phyloP scores from a whole-genome alignment of 208 protist species.

The Acanthamoeba divionensis region DNA sequence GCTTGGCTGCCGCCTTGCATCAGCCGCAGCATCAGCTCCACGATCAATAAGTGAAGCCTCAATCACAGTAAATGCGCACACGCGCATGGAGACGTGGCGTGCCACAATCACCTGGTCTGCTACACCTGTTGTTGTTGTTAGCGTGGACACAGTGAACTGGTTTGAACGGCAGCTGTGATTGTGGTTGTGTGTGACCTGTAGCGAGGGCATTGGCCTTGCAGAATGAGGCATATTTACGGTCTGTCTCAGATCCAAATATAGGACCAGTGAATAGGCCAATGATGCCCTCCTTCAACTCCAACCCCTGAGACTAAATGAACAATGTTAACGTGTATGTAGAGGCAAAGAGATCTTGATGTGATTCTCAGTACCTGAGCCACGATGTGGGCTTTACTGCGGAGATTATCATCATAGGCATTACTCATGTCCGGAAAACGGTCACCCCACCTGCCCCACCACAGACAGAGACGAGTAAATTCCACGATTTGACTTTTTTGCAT shows the following conservation, averaged over 20 bases:
- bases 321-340: neutral
- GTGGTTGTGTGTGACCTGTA: neutral
- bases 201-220: neutral
- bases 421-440: constrained; percentile 49
- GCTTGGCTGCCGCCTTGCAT: too few relatives aligned
- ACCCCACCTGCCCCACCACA: neutral
- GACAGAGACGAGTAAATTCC: neutral
- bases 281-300: neutral
- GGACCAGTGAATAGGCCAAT: neutral
- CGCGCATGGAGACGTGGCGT: neutral
- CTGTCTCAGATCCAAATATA: neutral
- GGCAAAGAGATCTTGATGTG: neutral
- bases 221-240: neutral
- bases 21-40: neutral
- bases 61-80: neutral
- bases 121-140: neutral
- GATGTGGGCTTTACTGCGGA: neutral
- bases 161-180: too few relatives aligned
- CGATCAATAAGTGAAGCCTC: neutral
- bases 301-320: neutral
- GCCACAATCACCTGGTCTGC: neutral
- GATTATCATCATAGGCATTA: neutral
- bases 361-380: neutral
- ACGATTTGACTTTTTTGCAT: neutral
- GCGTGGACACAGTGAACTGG: too few relatives aligned